Conservation (phyloP, 257 asterid species). For the Salvia hispanica region DNA sequence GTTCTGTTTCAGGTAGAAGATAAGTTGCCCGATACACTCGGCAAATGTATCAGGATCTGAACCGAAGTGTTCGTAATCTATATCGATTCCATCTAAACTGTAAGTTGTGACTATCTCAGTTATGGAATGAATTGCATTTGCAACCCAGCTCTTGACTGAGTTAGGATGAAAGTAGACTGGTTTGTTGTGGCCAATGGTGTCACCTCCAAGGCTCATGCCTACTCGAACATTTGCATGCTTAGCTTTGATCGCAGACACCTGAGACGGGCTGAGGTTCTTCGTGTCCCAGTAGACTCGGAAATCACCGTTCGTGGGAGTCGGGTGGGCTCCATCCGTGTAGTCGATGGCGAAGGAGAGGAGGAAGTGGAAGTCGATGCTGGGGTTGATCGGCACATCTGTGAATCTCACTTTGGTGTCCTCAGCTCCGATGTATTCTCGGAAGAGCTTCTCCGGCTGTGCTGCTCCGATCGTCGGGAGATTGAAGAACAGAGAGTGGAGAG, state of each 20-base stretch:
- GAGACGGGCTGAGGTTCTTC: slow-evolving; percentile 54
- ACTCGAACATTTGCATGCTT: slow-evolving; percentile 60
- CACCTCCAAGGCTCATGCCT: slow-evolving; percentile 73
- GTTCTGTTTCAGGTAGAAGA: slow-evolving; percentile 58
- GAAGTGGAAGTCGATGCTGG: slow-evolving; percentile 56
- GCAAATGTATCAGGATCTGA: slow-evolving; percentile 70
- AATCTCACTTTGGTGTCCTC: slow-evolving; percentile 47
- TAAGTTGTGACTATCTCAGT: slow-evolving; percentile 48
- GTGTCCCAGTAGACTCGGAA: slow-evolving; percentile 64
- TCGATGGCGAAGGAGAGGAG: slow-evolving; percentile 75
- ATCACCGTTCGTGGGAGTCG: slow-evolving; percentile 59
- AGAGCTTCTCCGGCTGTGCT: slow-evolving; percentile 42
- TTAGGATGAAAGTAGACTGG: slow-evolving; percentile 49
- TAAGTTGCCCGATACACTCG: slow-evolving; percentile 61
- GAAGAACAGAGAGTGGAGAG: slow-evolving; percentile 33
- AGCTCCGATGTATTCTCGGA: slow-evolving; percentile 75
- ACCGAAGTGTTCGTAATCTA: slow-evolving; percentile 72
- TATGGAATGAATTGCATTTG: slow-evolving; percentile 64
- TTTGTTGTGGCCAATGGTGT: slow-evolving; percentile 30
- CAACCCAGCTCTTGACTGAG: slow-evolving; percentile 58
- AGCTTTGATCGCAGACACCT: slow-evolving; percentile 55
- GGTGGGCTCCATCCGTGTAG: slow-evolving; percentile 45
- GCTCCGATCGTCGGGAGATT: slow-evolving; percentile 22
- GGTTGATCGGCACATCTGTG: slow-evolving; percentile 55
- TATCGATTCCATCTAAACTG: slow-evolving; percentile 68